Evolutionary conservation across 1,284 basidiomycete genomes (phyloP).

Genomic region (Rugosomyces carneus): DNA sequence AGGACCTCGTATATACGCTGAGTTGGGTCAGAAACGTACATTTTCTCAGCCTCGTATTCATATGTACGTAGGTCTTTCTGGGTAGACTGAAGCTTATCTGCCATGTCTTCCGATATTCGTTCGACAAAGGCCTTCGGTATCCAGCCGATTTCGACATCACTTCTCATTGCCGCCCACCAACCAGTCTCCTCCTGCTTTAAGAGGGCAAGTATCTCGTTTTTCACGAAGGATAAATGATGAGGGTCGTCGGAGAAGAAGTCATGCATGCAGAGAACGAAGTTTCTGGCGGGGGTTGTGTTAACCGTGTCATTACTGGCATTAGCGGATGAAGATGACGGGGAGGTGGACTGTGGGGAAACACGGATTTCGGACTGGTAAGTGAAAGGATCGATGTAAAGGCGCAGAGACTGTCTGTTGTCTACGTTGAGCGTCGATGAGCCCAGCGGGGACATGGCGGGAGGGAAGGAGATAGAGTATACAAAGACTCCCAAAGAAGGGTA

Average conservation of each 20-base stretch:
- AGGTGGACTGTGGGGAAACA: slow-evolving; percentile 24
- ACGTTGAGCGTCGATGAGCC: slow-evolving; percentile 10
- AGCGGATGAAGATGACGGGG: slow-evolving; percentile 24
- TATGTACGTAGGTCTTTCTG: slow-evolving; percentile 36
- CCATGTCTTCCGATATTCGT: slow-evolving; percentile 38
- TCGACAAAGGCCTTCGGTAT: slow-evolving; percentile 57
- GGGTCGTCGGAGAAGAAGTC: slow-evolving; percentile 59
- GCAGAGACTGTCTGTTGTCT: slow-evolving; percentile 33
- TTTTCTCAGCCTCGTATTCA: slow-evolving; percentile 41
- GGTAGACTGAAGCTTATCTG: slow-evolving; percentile 35
- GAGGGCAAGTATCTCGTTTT: slow-evolving; percentile 61
- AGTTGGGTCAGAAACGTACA: slow-evolving; percentile 35
- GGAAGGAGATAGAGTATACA: background rate
- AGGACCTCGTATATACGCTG: slow-evolving; percentile 23
- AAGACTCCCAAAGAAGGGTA: background rate
- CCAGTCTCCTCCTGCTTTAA: slow-evolving; percentile 65
- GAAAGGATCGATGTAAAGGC: slow-evolving; percentile 46
- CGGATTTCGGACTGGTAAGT: slow-evolving; percentile 23
- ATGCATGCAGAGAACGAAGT: slow-evolving; percentile 51
- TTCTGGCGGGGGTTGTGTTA: slow-evolving; percentile 24
- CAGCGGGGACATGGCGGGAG: slow-evolving; percentile 6
- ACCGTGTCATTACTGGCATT: slow-evolving; percentile 19
- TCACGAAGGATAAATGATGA: slow-evolving; percentile 54
- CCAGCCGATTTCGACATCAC: slow-evolving; percentile 58
- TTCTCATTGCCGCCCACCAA: slow-evolving; percentile 74